These are phyloP conservation scores for Biscogniauxia mediterranea DNA, from an alignment of 2,329 filamentous ascomycete genomes.

Conservation along the genomic window DNA sequence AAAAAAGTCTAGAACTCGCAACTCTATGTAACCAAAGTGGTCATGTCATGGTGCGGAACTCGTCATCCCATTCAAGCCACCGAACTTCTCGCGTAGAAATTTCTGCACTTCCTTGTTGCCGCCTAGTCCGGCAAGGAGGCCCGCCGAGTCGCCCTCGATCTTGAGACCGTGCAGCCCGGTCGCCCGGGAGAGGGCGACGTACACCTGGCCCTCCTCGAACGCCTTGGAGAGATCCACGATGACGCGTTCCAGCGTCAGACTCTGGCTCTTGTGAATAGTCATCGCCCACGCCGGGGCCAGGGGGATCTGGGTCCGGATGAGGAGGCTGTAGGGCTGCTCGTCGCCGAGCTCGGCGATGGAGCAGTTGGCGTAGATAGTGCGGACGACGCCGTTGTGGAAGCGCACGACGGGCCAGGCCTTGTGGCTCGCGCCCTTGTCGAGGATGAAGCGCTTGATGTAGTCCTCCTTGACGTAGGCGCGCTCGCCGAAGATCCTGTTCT, in stretches of 20 bases:
- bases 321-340: slow-evolving; percentile 42
- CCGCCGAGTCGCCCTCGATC: slow-evolving; percentile 33
- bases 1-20: no score
- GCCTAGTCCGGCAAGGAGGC: slow-evolving; percentile 29
- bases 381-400: slow-evolving; percentile 47
- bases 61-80: slow-evolving; percentile 18
- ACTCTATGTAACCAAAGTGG: neutral
- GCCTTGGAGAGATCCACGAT: slow-evolving; percentile 50
- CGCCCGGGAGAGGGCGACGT: slow-evolving; percentile 62
- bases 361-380: slow-evolving; percentile 52
- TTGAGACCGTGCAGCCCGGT: slow-evolving; percentile 48
- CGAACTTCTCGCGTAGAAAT: slow-evolving; percentile 37
- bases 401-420: slow-evolving; percentile 50
- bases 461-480: slow-evolving; percentile 36
- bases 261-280: slow-evolving; percentile 62
- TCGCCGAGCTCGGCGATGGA: slow-evolving; percentile 46
- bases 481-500: slow-evolving; percentile 34
- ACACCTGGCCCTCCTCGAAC: slow-evolving; percentile 59
- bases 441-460: slow-evolving; percentile 40
- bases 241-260: slow-evolving; percentile 59
- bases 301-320: slow-evolving; percentile 61
- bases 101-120: slow-evolving; percentile 35
- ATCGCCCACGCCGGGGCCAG: slow-evolving; percentile 60
- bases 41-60: neutral
- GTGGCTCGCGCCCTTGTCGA: slow-evolving; percentile 19